A percentile compares a stretch with the other conserved stretches of the same genome.
phyloP scores from a whole-genome alignment of 208 protist genomes.

The Trichomonas tenax region DNA sequence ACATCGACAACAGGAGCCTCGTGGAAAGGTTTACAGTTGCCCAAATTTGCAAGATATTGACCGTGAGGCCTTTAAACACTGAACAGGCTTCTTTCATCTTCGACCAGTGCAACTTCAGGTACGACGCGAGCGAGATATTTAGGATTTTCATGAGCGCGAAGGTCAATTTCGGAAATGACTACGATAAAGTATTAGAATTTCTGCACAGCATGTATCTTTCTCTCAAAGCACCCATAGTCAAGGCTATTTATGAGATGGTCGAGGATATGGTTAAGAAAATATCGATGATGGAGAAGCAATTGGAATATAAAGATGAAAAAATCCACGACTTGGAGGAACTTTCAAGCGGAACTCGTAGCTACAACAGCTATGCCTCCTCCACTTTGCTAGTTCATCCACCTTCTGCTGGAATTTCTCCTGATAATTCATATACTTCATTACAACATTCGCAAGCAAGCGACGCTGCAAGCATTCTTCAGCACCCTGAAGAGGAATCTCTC shows the following conservation, averaged over 20 bases:
- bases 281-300: background rate
- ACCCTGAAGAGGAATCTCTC: background rate
- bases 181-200: background rate
- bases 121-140: background rate
- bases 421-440: background rate
- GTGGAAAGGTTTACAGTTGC: background rate
- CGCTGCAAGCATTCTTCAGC: background rate
- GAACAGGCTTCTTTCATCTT: background rate
- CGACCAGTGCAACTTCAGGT: background rate
- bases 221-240: background rate
- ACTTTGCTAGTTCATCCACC: background rate
- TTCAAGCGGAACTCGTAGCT: background rate
- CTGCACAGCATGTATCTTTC: background rate
- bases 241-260: background rate
- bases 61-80: background rate
- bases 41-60: background rate
- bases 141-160: background rate
- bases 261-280: background rate
- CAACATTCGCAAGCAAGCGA: too few relatives aligned
- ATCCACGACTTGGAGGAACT: background rate
- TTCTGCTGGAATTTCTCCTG: background rate
- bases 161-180: background rate
- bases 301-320: background rate
- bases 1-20: background rate
- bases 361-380: background rate